Base-by-base conservation (phyloP, 306 rosid species). In the Glycyrrhiza uralensis region DNA sequence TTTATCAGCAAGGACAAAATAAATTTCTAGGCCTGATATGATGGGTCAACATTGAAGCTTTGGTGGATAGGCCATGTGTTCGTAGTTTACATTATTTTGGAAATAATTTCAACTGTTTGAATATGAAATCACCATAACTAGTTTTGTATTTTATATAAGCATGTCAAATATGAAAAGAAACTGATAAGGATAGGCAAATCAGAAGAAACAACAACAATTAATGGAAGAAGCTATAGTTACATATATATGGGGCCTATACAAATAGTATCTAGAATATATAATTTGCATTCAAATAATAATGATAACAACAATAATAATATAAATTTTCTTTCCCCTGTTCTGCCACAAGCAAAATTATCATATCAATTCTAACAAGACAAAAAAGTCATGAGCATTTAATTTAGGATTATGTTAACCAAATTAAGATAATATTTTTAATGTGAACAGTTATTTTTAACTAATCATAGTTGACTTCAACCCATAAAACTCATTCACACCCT, bases 81-180 rank as follows among this genome's bases (percentile, higher is more conserved):
- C 52, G 62, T 8, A 23, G 24, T 71, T 74, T 41, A 65, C 20
- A 83, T 75, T 65, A 70, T 55, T 79, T 66, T 66, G 51, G 66
- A 56, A 42, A 76, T 64, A 67, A 75, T 44, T 71, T 39, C 61
- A 41, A 76, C 82, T 59, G 38, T 71, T 59, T 79, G 76, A 71
- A 75, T 42, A 54, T 59, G 84, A 83, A 79, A 59, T 65, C 20
- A 38, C 58, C 33, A 71, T 83, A 75, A 71, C 73, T 52, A 79
- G 66, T 71, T 69, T 46, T 76, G 74, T 29, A 71, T 76, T 66
- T 42, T 75, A 56, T 79, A 15, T 30, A 69, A 65, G 57, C 49
- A 69, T 78, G 78, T 23, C 81, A 78, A 39, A n/a, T 59, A 18
- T 76, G 77, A 51, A 79, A 71, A 76, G 66, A 66, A 75, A 42